A percentile compares a stretch with the other conserved stretches of the same genome.
Evolutionary conservation across 257 asterid genomes (phyloP).

Genomic region (Gardenia jasminoides): DNA sequence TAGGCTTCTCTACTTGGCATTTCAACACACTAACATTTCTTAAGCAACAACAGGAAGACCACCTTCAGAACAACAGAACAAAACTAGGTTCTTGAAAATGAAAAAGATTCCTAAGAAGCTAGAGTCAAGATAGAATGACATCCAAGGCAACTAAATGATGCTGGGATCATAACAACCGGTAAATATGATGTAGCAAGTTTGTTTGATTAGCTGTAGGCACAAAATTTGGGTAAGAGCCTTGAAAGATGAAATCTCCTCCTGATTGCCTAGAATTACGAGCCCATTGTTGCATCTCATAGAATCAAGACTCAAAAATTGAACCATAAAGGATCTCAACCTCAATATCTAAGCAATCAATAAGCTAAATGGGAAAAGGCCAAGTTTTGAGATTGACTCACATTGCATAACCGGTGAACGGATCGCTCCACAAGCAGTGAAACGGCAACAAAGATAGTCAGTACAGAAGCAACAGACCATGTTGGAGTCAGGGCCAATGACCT

Average conservation of each 20-base stretch:
- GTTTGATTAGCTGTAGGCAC: background rate
- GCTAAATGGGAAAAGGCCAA: background rate
- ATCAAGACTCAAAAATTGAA: background rate
- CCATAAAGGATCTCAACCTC: background rate
- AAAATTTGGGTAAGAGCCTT: background rate
- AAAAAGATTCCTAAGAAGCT: background rate
- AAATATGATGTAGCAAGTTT: background rate
- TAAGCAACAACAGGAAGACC: background rate
- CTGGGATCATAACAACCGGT: background rate
- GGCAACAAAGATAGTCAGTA: constrained; percentile 76
- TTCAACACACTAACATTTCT: background rate
- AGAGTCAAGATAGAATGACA: background rate
- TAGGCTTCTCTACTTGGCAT: background rate
- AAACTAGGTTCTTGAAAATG: background rate
- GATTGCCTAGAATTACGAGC: background rate
- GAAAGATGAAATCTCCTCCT: background rate
- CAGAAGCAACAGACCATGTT: constrained; percentile 98
- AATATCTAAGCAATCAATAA: background rate
- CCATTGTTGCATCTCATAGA: background rate
- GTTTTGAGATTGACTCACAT: constrained; percentile 45
- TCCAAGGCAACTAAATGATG: background rate
- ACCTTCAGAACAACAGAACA: background rate
- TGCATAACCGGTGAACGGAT: constrained; percentile 77
- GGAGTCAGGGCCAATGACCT: constrained; percentile 94
- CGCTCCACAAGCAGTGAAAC: constrained; percentile 96